These are phyloP conservation scores for Coemansia furcata DNA, from an alignment of 192 early-diverging fungal genomes.

Conservation along the genomic window DNA sequence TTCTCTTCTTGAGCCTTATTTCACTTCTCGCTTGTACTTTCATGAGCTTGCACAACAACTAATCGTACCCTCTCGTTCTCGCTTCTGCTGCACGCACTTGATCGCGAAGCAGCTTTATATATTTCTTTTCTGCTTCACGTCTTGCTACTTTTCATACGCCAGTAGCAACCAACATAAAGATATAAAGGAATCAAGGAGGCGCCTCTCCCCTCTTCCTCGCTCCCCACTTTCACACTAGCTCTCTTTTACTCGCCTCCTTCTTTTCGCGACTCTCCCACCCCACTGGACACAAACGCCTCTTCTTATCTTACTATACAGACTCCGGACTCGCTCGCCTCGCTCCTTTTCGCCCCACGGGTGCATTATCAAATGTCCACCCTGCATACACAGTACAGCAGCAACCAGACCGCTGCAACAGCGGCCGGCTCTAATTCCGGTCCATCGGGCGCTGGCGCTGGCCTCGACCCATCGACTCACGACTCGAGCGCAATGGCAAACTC, in stretches of 20 bases:
- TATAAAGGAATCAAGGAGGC: constrained; percentile 11
- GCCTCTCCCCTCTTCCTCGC: neutral
- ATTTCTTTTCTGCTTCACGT: neutral
- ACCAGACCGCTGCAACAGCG: constrained; percentile 30
- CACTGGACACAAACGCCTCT: neutral
- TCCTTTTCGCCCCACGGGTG: neutral
- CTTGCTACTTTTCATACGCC: constrained; percentile 7
- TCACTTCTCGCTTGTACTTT: constrained; percentile 2
- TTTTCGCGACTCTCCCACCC: constrained; percentile 7
- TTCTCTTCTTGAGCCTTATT: neutral
- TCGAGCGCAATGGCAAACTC: constrained; percentile 21
- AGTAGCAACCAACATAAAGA: constrained; percentile 8
- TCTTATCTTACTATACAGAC: constrained; percentile 9
- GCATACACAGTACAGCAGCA: constrained; percentile 49
- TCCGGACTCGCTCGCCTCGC: neutral
- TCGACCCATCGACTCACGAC: constrained; percentile 27
- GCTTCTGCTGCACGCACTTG: neutral
- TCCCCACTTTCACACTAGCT: neutral
- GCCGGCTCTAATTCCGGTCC: constrained; percentile 16
- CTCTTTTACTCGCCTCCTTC: constrained; percentile 8
- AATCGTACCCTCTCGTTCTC: neutral
- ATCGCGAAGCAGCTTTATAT: neutral
- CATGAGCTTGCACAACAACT: constrained; percentile 1
- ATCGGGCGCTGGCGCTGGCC: constrained; percentile 18
- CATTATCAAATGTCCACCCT: constrained; percentile 43